A percentile compares a stretch with the other conserved stretches of the same genome.
phyloP scores from a whole-genome alignment of 139 green algal species.

The Ostreobium quekettii region DNA sequence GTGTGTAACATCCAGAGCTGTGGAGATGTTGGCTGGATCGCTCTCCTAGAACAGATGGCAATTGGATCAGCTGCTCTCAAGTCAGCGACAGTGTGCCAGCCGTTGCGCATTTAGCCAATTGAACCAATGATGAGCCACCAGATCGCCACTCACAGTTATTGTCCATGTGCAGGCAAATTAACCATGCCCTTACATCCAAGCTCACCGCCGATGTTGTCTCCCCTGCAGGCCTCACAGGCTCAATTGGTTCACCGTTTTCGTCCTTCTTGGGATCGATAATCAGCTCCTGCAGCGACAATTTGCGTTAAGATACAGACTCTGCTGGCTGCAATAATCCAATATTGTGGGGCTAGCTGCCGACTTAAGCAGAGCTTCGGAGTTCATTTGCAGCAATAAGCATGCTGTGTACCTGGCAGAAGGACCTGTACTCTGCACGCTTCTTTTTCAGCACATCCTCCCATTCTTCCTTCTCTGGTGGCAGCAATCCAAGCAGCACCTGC shows the following conservation, averaged over 20 bases:
- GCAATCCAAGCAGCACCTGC: slow-evolving; percentile 75
- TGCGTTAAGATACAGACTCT: background rate
- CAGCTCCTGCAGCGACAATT: slow-evolving; percentile 53
- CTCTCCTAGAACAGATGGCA: background rate
- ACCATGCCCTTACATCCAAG: slow-evolving; percentile 4
- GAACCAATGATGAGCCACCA: background rate
- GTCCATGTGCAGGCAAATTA: too few relatives aligned
- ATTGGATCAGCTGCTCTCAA: background rate
- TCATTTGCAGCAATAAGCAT: background rate
- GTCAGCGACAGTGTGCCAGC: slow-evolving; percentile 2
- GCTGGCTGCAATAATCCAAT: background rate
- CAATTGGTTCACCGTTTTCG: background rate
- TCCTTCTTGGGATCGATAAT: slow-evolving; percentile 67
- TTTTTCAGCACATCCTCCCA: slow-evolving; percentile 50
- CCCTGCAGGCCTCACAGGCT: slow-evolving; percentile 12
- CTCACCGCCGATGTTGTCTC: background rate
- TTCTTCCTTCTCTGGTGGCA: slow-evolving; percentile 52
- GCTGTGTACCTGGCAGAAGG: slow-evolving; percentile 63
- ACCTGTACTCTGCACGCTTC: slow-evolving; percentile 65
- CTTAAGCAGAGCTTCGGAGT: background rate
- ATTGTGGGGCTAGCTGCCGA: background rate
- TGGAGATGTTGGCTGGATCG: background rate
- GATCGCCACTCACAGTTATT: background rate
- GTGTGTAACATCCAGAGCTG: slow-evolving; percentile 15
- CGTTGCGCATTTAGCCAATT: slow-evolving; percentile 17